These are phyloP conservation scores for Prunus davidiana DNA, from an alignment of 306 rosid genomes.

Conservation along the genomic window DNA sequence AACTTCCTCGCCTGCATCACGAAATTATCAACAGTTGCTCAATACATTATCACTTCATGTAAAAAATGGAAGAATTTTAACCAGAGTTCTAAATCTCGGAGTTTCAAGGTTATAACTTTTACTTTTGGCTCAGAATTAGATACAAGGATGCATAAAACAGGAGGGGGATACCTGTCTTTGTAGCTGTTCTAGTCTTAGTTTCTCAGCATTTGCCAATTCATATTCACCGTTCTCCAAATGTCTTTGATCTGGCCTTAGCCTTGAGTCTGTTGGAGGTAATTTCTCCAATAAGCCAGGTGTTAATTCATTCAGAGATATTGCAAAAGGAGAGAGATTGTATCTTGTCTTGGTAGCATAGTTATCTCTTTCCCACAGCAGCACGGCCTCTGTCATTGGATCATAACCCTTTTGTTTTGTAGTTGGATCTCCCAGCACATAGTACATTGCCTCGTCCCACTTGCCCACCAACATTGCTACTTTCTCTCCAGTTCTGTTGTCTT, in stretches of 20 bases:
- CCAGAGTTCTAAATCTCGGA: background rate
- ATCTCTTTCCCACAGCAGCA: constrained; percentile 89
- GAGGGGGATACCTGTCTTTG: constrained; percentile 82
- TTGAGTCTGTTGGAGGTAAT: constrained; percentile 94
- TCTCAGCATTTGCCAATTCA: constrained; percentile 87
- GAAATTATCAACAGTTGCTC: constrained; percentile 12
- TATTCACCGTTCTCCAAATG: constrained; percentile 95
- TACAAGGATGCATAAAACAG: background rate
- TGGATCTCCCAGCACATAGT: constrained; percentile 97
- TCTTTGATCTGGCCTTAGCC: constrained; percentile 98
- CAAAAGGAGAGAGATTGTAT: constrained; percentile 93
- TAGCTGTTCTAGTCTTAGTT: constrained; percentile 88
- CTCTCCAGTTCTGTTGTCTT: constrained; percentile 97
- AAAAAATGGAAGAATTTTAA: background rate
- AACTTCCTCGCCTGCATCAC: constrained; percentile 80
- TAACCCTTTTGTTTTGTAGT: constrained; percentile 90
- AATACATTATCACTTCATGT: constrained; percentile 2
- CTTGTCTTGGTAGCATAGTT: constrained; percentile 62
- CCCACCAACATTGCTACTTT: constrained; percentile 97
- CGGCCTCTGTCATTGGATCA: constrained; percentile 98
- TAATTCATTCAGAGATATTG: constrained; percentile 86
- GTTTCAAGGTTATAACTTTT: background rate
- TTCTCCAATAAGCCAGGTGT: constrained; percentile 63
- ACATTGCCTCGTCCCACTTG: constrained; percentile 98
- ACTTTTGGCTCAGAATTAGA: background rate